Evolutionary conservation across 306 rosid species (phyloP).

Genomic region (Purshia tridentata): DNA sequence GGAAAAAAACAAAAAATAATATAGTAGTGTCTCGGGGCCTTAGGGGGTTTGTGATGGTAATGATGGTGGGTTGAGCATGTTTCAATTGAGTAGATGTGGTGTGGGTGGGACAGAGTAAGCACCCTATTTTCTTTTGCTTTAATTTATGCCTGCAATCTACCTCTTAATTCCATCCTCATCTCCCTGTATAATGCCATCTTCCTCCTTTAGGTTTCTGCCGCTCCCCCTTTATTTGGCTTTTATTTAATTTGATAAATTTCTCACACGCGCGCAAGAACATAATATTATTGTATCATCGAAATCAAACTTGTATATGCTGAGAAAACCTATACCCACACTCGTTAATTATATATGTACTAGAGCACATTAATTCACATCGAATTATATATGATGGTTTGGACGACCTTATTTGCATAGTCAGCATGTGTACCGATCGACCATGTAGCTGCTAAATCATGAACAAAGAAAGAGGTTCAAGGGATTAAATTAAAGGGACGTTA

Average conservation of each 20-base stretch:
- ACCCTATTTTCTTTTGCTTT: slow-evolving; percentile 28
- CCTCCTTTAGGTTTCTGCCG: slow-evolving; percentile 8
- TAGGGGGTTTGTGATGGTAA: slow-evolving; percentile 32
- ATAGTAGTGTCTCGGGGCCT: neutral
- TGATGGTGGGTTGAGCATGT: slow-evolving; percentile 47
- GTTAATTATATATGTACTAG: too few relatives aligned
- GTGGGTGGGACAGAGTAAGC: slow-evolving; percentile 45
- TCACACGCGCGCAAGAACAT: neutral
- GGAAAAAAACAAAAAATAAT: slow-evolving; percentile 12
- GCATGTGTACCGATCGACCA: neutral
- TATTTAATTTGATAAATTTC: neutral
- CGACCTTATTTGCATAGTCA: neutral
- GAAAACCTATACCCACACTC: too few relatives aligned
- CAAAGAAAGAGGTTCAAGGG: neutral
- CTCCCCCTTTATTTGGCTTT: slow-evolving; percentile 4
- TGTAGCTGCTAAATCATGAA: neutral
- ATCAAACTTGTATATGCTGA: too few relatives aligned
- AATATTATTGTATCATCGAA: too few relatives aligned
- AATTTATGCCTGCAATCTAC: neutral
- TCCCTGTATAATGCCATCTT: neutral
- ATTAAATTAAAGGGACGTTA: neutral
- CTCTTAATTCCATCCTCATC: too few relatives aligned
- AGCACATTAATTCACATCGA: too few relatives aligned
- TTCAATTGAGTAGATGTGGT: slow-evolving; percentile 29
- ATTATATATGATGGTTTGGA: neutral